Conservation (phyloP, 2,329 filamentous ascomycete genomes). For the Albophoma yamanashiensis region DNA sequence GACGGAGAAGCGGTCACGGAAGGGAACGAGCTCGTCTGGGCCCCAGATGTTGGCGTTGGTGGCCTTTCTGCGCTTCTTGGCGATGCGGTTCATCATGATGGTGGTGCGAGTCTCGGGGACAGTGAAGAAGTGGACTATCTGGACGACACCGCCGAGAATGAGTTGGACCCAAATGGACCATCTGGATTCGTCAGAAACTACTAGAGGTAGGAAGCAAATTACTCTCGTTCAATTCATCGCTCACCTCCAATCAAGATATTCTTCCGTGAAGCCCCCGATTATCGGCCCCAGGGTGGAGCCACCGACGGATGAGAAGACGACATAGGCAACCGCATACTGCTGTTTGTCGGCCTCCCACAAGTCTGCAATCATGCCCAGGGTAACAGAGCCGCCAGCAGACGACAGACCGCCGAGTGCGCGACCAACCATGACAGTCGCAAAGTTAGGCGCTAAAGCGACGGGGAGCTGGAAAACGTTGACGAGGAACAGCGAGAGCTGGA, state of each 20-base stretch:
- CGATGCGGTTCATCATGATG: constrained; percentile 68
- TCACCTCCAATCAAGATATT: constrained; percentile 56
- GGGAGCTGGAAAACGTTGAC: constrained; percentile 71
- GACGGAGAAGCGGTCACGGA: constrained; percentile 45
- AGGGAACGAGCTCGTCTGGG: constrained; percentile 58
- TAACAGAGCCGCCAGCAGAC: constrained; percentile 63
- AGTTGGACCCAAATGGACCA: constrained; percentile 79
- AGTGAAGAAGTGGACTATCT: constrained; percentile 53
- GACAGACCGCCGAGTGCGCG: constrained; percentile 59
- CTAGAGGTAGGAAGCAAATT: background rate
- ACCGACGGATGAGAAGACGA: constrained; percentile 70
- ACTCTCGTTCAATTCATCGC: background rate
- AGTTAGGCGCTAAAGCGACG: constrained; percentile 64
- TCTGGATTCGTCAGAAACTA: constrained; percentile 5
- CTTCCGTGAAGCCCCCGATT: constrained; percentile 65
- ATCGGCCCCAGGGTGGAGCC: constrained; percentile 69
- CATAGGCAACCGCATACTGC: constrained; percentile 66
- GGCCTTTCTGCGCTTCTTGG: constrained; percentile 58
- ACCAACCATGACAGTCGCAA: constrained; percentile 58
- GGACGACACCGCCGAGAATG: constrained; percentile 62
- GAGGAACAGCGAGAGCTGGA: constrained; percentile 62
- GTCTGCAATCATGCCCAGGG: constrained; percentile 65
- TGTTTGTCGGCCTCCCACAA: constrained; percentile 61
- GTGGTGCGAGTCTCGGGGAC: constrained; percentile 73
- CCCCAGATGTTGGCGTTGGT: constrained; percentile 55